These are phyloP conservation scores for Wickerhamomyces sp. DNA, from an alignment of 1,139 yeast species.

Conservation along the genomic window DNA sequence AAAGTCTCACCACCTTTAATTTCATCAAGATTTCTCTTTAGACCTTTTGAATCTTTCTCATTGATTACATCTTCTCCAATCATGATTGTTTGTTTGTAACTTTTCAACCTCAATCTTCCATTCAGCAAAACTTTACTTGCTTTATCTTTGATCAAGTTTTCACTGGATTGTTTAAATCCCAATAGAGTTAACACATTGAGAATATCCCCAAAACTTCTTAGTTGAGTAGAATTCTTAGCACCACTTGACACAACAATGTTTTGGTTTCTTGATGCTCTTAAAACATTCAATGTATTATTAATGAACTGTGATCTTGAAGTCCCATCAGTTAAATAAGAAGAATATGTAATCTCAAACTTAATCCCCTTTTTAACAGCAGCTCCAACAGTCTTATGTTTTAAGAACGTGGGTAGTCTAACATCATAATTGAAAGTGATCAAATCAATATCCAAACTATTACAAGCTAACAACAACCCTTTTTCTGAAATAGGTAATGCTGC, in stretches of 20 bases:
- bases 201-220: constrained; percentile 66
- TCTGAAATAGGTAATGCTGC: constrained; percentile 82
- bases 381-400: constrained; percentile 81
- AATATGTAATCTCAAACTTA: constrained; percentile 71
- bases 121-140: constrained; percentile 61
- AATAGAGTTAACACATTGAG: constrained; percentile 60
- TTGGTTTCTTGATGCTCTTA: constrained; percentile 77
- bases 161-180: constrained; percentile 51
- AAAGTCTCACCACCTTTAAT: constrained; percentile 23
- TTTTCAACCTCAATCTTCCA: constrained; percentile 66
- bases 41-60: constrained; percentile 12
- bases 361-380: constrained; percentile 82
- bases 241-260: constrained; percentile 83
- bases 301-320: constrained; percentile 54
- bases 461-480: constrained; percentile 69
- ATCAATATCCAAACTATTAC: constrained; percentile 71
- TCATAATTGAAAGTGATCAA: constrained; percentile 68
- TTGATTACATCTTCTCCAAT: constrained; percentile 38
- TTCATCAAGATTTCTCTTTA: constrained; percentile 20
- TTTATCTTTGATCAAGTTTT: constrained; percentile 52
- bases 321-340: constrained; percentile 43
- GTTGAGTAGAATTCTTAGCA: constrained; percentile 50
- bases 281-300: constrained; percentile 65
- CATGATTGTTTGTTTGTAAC: constrained; percentile 63
- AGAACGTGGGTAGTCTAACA: constrained; percentile 64